A percentile compares a stretch with the other conserved stretches of the same genome.
Conservation (phyloP, 2,329 filamentous ascomycete genomes). For the Fusarium sp. region DNA sequence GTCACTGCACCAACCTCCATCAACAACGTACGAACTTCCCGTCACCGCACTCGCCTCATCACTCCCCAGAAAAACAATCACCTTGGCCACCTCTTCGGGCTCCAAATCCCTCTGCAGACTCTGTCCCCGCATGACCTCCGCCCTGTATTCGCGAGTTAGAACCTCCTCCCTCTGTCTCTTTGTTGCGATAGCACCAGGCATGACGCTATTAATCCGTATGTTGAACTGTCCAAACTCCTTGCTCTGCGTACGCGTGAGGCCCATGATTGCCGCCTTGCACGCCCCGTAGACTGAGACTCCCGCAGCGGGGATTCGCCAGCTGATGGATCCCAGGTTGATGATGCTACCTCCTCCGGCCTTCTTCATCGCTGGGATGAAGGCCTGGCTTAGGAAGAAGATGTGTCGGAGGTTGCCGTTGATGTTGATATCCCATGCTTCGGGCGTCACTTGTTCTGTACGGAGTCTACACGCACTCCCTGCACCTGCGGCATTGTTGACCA, state of each 20-base stretch:
- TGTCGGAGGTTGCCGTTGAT: slow-evolving; percentile 59
- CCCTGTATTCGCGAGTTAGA: slow-evolving; percentile 53
- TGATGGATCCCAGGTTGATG: slow-evolving; percentile 65
- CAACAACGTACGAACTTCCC: slow-evolving; percentile 50
- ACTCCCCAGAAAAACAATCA: slow-evolving; percentile 57
- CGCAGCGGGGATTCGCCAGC: slow-evolving; percentile 55
- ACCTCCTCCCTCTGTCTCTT: slow-evolving; percentile 56
- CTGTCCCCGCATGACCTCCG: slow-evolving; percentile 53
- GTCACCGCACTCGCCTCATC: slow-evolving; percentile 60
- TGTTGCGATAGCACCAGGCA: slow-evolving; percentile 60
- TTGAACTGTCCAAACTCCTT: slow-evolving; percentile 61
- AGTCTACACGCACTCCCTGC: slow-evolving; percentile 37
- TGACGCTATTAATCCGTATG: slow-evolving; percentile 61
- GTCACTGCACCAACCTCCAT: slow-evolving; percentile 47
- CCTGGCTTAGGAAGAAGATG: slow-evolving; percentile 76
- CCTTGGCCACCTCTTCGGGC: slow-evolving; percentile 57
- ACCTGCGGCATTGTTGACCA: slow-evolving; percentile 84
- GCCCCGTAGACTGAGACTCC: slow-evolving; percentile 59
- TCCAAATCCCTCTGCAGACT: slow-evolving; percentile 53
- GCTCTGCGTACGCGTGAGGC: slow-evolving; percentile 65
- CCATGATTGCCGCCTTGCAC: slow-evolving; percentile 66
- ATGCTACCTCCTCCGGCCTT: slow-evolving; percentile 57
- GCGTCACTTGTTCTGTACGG: slow-evolving; percentile 50
- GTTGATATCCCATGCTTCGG: slow-evolving; percentile 54
- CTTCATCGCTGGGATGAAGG: slow-evolving; percentile 70